These are phyloP conservation scores for Aspergillus sp. DNA, from an alignment of 2,329 filamentous ascomycete species.

Conservation along the genomic window DNA sequence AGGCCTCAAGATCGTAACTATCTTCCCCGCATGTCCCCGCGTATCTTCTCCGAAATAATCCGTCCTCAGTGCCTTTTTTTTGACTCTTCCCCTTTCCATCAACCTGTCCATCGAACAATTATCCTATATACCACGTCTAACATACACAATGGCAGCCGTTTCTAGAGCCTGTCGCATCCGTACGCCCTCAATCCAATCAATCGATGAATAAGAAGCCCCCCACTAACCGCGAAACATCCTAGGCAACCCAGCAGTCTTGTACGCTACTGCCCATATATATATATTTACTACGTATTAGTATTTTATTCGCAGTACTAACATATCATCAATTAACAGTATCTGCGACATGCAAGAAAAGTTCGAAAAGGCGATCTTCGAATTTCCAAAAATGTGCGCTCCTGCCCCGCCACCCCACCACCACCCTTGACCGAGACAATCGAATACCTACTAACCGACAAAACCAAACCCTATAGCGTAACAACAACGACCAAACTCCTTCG, in stretches of 20 bases:
- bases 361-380: constrained; percentile 77
- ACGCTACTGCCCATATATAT: constrained; percentile 19
- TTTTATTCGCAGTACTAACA: neutral
- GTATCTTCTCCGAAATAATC: neutral
- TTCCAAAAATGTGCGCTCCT: constrained; percentile 67
- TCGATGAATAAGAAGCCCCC: constrained; percentile 6
- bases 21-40: constrained; percentile 5
- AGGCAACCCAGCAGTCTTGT: constrained; percentile 51
- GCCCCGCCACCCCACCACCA: too few species aligned
- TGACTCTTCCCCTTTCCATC: neutral
- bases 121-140: neutral
- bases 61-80: neutral
- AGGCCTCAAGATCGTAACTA: neutral
- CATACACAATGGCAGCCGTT: constrained; percentile 19
- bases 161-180: constrained; percentile 27
- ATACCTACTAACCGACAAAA: neutral
- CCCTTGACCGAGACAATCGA: too few species aligned
- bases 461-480: constrained; percentile 51
- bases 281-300: neutral
- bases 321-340: constrained; percentile 56
- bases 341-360: constrained; percentile 97
- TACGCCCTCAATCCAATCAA: constrained; percentile 18
- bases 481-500: constrained; percentile 69
- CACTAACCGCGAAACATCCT: neutral
- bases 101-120: neutral